These are phyloP conservation scores for Garcia nutans DNA, from an alignment of 345 rosid genomes.

Conservation along the genomic window DNA sequence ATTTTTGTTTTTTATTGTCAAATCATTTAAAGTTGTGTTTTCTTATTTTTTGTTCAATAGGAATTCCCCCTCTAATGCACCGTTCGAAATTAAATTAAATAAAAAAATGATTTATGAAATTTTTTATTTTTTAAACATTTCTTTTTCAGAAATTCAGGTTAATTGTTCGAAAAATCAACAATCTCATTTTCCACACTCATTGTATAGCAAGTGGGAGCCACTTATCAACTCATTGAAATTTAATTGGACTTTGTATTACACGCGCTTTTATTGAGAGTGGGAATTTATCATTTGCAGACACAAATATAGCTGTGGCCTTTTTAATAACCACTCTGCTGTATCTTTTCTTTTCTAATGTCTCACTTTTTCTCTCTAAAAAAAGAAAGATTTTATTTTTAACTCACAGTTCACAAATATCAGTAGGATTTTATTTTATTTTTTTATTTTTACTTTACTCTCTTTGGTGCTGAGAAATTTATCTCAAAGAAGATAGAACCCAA, in stretches of 20 bases:
- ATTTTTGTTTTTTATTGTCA: too few relatives aligned
- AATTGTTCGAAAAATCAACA: slow-evolving; percentile 12
- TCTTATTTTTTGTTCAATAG: too few relatives aligned
- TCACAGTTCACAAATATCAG: slow-evolving; percentile 37
- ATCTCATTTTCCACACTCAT: neutral
- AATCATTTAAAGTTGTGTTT: too few relatives aligned
- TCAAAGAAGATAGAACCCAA: slow-evolving; percentile 47
- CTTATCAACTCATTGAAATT: too few relatives aligned
- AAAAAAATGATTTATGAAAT: too few relatives aligned
- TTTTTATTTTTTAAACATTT: neutral
- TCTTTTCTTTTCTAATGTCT: neutral
- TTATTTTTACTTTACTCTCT: slow-evolving; percentile 37
- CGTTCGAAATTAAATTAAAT: too few relatives aligned
- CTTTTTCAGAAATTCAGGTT: slow-evolving; percentile 1
- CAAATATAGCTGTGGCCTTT: slow-evolving; percentile 15
- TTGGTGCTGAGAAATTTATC: slow-evolving; percentile 33
- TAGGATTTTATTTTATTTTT: slow-evolving; percentile 66
- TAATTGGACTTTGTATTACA: slow-evolving; percentile 8
- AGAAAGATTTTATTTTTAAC: slow-evolving; percentile 25
- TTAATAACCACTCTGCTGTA: neutral
- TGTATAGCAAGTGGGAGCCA: neutral
- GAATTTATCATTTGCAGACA: slow-evolving; percentile 3
- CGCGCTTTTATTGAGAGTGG: slow-evolving; percentile 17
- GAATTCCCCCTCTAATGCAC: too few relatives aligned
- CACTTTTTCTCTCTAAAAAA: slow-evolving; percentile 13